These are phyloP conservation scores for Septoria linicola DNA, from an alignment of 2,329 filamentous ascomycete genomes.

Conservation along the genomic window DNA sequence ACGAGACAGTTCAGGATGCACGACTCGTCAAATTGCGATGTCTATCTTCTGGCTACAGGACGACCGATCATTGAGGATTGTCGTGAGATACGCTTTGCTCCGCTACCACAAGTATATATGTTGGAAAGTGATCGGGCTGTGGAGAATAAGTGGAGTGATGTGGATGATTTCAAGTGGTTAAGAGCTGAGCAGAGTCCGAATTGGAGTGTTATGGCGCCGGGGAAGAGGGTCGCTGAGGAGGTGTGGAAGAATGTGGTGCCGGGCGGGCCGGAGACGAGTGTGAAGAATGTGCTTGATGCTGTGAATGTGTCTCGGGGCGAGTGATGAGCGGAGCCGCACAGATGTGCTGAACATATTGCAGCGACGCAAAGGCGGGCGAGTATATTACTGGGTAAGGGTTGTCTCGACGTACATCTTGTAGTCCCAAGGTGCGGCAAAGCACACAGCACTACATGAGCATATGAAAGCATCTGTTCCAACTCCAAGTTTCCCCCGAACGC, in stretches of 20 bases:
- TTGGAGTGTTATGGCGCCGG: constrained; percentile 68
- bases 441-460: no score
- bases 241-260: constrained; percentile 70
- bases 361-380: no score
- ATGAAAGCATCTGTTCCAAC: no score
- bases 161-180: constrained; percentile 98
- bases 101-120: constrained; percentile 63
- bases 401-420: no score
- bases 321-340: not conserved
- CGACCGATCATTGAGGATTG: constrained; percentile 95
- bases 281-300: constrained; percentile 63
- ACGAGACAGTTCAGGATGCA: constrained; percentile 93
- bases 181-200: constrained; percentile 83
- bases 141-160: constrained; percentile 77
- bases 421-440: no score
- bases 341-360: no score
- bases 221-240: constrained; percentile 38
- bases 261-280: constrained; percentile 60
- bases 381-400: no score
- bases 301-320: constrained; percentile 19
- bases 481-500: no score
- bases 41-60: constrained; percentile 79
- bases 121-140: constrained; percentile 31
- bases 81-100: constrained; percentile 71
- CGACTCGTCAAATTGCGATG: constrained; percentile 73